Percentiles rank a stretch among this genome's conserved stretches.
phyloP scores from a whole-genome alignment of 495 filamentous ascomycete genomes.

The Emericellopsis terricola region DNA sequence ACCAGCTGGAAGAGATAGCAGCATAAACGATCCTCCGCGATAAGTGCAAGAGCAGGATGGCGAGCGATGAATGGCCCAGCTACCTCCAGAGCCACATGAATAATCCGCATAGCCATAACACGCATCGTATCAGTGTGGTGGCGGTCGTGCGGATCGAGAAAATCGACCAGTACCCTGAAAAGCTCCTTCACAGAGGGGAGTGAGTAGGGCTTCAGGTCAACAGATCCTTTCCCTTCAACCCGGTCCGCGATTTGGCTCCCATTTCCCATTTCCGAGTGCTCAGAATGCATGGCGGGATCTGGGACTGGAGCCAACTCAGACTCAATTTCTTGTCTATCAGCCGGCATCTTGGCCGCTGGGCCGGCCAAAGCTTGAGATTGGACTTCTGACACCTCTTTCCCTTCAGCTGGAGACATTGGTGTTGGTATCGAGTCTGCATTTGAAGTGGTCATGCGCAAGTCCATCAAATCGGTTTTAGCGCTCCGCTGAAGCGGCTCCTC shows the following conservation, averaged over 20 bases:
- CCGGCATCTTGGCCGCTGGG: neutral
- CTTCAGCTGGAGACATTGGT: slow-evolving; percentile 10
- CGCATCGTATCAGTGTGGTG: slow-evolving; percentile 88
- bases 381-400: slow-evolving; percentile 18
- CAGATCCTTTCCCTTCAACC: slow-evolving; percentile 23
- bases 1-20: slow-evolving; percentile 93
- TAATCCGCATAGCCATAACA: slow-evolving; percentile 92
- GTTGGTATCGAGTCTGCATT: slow-evolving; percentile 37
- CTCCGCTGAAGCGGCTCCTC: slow-evolving; percentile 38
- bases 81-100: slow-evolving; percentile 93
- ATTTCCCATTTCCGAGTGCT: slow-evolving; percentile 7
- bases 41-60: slow-evolving; percentile 70
- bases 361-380: neutral
- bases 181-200: slow-evolving; percentile 86
- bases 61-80: slow-evolving; percentile 89
- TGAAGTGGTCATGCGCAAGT: slow-evolving; percentile 75
- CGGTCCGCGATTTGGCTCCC: slow-evolving; percentile 11
- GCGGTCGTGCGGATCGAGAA: slow-evolving; percentile 81
- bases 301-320: slow-evolving; percentile 9
- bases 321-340: neutral
- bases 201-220: slow-evolving; percentile 70
- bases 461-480: slow-evolving; percentile 48
- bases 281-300: slow-evolving; percentile 14
- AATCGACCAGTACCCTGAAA: slow-evolving; percentile 85
- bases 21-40: slow-evolving; percentile 89